Percentiles rank a stretch among this genome's conserved stretches.
These are phyloP conservation scores for Taphrina sp. DNA, from an alignment of 1,139 yeast genomes.

Conservation along the genomic window DNA sequence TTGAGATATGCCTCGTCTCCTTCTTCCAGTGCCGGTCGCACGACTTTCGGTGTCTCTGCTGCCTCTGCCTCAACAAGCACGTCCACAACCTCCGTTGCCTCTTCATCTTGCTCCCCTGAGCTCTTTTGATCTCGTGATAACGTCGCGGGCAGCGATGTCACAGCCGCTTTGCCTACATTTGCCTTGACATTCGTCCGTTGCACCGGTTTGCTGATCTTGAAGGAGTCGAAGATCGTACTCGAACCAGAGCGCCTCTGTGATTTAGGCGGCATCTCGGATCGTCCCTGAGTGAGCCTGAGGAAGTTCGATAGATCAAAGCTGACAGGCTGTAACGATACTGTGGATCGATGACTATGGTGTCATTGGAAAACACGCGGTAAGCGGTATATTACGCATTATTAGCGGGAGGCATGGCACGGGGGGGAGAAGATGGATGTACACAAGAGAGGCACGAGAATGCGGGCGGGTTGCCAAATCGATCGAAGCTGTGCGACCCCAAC, in stretches of 20 bases:
- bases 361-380: no score
- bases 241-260: slow-evolving; percentile 5
- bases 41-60: background rate
- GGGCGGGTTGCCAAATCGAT: no score
- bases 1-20: background rate
- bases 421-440: no score
- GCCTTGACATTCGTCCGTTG: slow-evolving; percentile 2
- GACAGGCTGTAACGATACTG: no score
- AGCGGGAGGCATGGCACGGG: no score
- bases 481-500: no score
- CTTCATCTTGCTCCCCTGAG: slow-evolving; percentile 5
- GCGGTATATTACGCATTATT: no score
- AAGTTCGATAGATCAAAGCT: no score
- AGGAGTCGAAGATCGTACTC: slow-evolving; percentile 5
- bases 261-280: slow-evolving; percentile 18
- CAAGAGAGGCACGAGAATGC: no score
- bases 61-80: background rate
- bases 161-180: background rate
- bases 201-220: slow-evolving; percentile 11
- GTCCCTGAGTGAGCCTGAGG: no score
- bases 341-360: no score
- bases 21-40: slow-evolving; percentile 11
- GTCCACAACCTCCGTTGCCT: background rate
- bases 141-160: slow-evolving; percentile 1
- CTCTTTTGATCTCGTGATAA: background rate